Conservation (phyloP, 441 rosid genomes). For the Capsella rubella region DNA sequence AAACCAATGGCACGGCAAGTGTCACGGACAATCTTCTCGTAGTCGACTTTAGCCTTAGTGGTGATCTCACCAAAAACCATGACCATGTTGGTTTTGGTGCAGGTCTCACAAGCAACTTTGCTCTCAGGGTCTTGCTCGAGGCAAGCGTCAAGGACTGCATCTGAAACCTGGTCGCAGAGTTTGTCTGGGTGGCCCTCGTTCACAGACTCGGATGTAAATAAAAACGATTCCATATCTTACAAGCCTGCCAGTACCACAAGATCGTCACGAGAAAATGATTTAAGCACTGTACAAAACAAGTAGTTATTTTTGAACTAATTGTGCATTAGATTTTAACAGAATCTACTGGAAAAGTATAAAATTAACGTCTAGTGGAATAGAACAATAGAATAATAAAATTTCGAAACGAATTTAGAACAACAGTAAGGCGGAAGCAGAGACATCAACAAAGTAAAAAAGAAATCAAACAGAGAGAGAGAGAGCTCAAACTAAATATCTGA, state of each 20-base stretch:
- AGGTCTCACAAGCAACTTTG: conserved; percentile 77
- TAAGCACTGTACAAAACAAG: not conserved
- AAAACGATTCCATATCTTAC: conserved; percentile 65
- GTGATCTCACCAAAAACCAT: conserved; percentile 79
- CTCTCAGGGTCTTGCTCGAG: conserved; percentile 68
- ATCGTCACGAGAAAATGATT: not conserved
- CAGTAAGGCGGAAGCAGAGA: conserved; percentile 1
- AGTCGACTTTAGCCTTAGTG: conserved; percentile 64
- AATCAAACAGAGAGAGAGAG: not conserved
- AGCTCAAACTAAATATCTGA: not conserved
- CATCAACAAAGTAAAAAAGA: not conserved
- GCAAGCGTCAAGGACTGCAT: conserved; percentile 71
- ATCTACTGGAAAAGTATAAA: not conserved
- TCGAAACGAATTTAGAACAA: not conserved
- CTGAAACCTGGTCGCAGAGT: conserved; percentile 71
- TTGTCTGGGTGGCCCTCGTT: conserved; percentile 83
- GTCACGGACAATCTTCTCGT: conserved; percentile 72
- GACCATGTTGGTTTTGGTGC: conserved; percentile 79
- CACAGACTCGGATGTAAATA: conserved; percentile 70
- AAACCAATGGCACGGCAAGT: conserved; percentile 69
- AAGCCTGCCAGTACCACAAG: conserved; percentile 36
- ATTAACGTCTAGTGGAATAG: not conserved
- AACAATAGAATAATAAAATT: not conserved
- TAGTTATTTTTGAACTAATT: not conserved
- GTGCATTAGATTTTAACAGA: not conserved